phyloP scores from a whole-genome alignment of 257 asterid species.

The Ocimum tenuiflorum region DNA sequence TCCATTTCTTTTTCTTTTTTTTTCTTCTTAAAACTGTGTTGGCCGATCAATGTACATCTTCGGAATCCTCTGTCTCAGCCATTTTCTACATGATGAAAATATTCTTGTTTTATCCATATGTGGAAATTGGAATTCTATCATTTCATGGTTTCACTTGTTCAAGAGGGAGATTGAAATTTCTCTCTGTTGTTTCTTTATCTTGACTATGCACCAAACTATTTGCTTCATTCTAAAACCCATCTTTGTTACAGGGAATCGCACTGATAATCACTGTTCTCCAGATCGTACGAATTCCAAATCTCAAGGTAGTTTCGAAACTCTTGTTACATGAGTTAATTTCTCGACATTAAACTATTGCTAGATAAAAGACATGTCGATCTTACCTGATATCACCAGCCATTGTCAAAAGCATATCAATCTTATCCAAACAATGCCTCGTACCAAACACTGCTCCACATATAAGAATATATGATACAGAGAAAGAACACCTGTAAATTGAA shows the following conservation, averaged over 20 bases:
- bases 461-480: too few relatives aligned
- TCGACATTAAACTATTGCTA: not conserved
- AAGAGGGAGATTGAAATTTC: not conserved
- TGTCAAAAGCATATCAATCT: not conserved
- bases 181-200: not conserved
- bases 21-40: not conserved
- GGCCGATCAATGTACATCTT: not conserved
- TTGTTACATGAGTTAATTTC: not conserved
- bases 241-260: conserved; percentile 67
- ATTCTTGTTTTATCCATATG: not conserved
- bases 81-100: too few relatives aligned
- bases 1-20: not conserved
- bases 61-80: not conserved
- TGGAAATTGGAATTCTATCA: not conserved
- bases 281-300: conserved; percentile 80
- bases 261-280: too few relatives aligned
- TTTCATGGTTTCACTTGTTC: not conserved
- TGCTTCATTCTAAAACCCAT: conserved; percentile 6
- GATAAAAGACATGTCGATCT: not conserved
- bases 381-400: not conserved
- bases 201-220: not conserved
- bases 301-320: conserved; percentile 50
- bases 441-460: too few relatives aligned
- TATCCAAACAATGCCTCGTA: too few relatives aligned
- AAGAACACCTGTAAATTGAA: too few relatives aligned